Conservation (phyloP, 2,329 filamentous ascomycete species). For the Lachnellula willkommii region DNA sequence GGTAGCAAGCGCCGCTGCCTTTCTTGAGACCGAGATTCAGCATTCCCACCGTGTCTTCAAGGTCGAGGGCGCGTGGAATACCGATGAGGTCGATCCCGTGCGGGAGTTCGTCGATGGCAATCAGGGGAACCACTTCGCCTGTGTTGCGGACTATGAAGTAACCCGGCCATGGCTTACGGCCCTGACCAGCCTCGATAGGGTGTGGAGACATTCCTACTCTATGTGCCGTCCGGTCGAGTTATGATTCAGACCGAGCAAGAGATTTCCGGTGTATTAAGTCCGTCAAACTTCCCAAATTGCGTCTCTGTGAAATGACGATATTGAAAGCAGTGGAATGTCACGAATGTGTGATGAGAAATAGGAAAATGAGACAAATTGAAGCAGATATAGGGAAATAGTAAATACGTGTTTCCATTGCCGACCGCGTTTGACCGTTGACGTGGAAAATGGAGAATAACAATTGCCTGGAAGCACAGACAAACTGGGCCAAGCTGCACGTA, state of each 20-base stretch:
- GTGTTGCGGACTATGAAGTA: slow-evolving; percentile 43
- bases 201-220: slow-evolving; percentile 7
- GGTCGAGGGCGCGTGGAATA: slow-evolving; percentile 34
- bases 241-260: no score
- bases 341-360: not conserved
- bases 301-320: no score
- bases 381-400: not conserved
- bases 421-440: slow-evolving; percentile 1
- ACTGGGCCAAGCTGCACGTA: not conserved
- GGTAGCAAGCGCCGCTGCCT: slow-evolving; percentile 16
- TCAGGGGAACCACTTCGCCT: slow-evolving; percentile 45
- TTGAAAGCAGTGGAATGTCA: not conserved
- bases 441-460: not conserved
- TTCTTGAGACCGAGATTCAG: slow-evolving; percentile 26
- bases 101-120: slow-evolving; percentile 49
- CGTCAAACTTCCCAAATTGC: no score
- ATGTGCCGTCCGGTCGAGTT: not conserved
- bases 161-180: slow-evolving; percentile 22
- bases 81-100: slow-evolving; percentile 31
- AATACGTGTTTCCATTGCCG: not conserved
- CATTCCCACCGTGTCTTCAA: slow-evolving; percentile 26
- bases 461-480: not conserved
- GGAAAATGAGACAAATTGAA: not conserved
- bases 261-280: no score
- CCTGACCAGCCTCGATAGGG: not conserved